phyloP scores from a whole-genome alignment of 768 basidiomycete species.

The Lentinula aciculospora region DNA sequence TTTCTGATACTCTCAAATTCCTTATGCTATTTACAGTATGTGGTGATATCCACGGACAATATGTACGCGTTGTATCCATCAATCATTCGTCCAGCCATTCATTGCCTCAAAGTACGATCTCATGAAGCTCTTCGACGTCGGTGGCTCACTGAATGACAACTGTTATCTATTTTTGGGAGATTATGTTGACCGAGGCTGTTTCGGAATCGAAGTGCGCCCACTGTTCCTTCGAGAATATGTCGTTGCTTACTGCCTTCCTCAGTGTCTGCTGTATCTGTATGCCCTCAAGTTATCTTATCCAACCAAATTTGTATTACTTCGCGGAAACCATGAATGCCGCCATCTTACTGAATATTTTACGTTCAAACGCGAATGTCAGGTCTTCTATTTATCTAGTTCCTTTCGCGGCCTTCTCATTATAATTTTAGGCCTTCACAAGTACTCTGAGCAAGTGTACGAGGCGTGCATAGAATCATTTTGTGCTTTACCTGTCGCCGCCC shows the following conservation, averaged over 20 bases:
- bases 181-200: conserved; percentile 96
- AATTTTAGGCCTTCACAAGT: conserved; percentile 78
- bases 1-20: background rate
- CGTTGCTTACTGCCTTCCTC: conserved; percentile 3
- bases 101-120: conserved; percentile 71
- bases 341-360: conserved; percentile 98
- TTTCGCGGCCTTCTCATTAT: conserved; percentile 2
- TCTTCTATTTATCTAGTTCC: background rate
- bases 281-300: conserved; percentile 91
- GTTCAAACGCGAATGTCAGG: conserved; percentile 89
- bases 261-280: conserved; percentile 92
- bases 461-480: conserved; percentile 90
- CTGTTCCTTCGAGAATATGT: conserved; percentile 1
- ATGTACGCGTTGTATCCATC: conserved; percentile 42
- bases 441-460: conserved; percentile 81
- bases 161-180: conserved; percentile 93
- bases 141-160: conserved; percentile 77
- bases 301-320: conserved; percentile 71
- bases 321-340: conserved; percentile 96
- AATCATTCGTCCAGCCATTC: background rate
- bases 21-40: conserved; percentile 52
- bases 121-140: conserved; percentile 97
- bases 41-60: conserved; percentile 98
- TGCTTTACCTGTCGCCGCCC: conserved; percentile 82
- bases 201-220: conserved; percentile 52